Conservation (phyloP, 1,284 basidiomycete species). For the Fomitopsis pinicola region DNA sequence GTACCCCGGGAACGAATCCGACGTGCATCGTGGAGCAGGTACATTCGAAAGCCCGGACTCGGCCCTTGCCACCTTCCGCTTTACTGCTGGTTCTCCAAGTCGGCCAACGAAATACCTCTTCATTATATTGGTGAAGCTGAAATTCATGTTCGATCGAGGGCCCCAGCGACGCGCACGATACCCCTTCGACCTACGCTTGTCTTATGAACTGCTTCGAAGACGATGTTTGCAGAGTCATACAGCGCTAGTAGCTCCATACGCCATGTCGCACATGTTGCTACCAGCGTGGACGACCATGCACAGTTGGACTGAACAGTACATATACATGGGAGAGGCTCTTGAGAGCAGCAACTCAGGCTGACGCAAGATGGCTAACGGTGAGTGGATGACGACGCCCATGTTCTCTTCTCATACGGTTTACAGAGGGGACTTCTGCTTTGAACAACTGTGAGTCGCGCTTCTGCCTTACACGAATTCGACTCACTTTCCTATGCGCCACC, state of each 20-base stretch:
- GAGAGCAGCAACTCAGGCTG: not conserved
- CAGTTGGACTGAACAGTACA: not conserved
- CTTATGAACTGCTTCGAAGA: conserved; percentile 3
- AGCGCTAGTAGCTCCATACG: not conserved
- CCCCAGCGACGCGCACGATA: not conserved
- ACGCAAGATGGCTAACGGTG: conserved; percentile 13
- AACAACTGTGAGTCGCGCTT: conserved; percentile 24
- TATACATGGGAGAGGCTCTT: not conserved
- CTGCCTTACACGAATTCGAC: not conserved
- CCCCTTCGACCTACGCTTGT: not conserved
- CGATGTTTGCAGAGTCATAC: not conserved
- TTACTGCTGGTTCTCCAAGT: not conserved
- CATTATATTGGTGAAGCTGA: not conserved
- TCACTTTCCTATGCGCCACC: not conserved
- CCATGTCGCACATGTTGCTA: not conserved
- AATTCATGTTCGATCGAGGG: not conserved
- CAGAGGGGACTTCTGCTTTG: conserved; percentile 21
- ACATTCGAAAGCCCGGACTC: not conserved
- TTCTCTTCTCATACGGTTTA: not conserved
- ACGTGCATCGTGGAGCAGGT: not conserved
- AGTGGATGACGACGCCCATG: not conserved
- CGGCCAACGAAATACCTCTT: not conserved
- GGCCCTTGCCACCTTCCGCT: not conserved
- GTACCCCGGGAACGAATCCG: not conserved
- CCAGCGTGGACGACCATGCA: not conserved